Conservation (phyloP, 345 rosid species). For the Carallia pectinifolia region DNA sequence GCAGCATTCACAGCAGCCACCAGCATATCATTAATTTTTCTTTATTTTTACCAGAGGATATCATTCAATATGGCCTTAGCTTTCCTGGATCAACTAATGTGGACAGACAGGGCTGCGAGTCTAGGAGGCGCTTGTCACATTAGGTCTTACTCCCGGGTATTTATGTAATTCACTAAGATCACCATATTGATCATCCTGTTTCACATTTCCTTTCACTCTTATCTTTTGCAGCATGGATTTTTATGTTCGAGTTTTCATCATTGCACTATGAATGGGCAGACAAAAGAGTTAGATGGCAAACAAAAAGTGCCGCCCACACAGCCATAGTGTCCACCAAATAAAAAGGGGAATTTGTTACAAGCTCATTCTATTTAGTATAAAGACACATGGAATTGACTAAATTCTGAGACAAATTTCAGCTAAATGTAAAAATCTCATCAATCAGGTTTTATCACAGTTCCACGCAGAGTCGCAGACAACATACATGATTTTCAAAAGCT, state of each 20-base stretch:
- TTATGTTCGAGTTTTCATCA: neutral
- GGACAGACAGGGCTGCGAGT: neutral
- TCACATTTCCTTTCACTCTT: neutral
- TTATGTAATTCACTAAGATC: neutral
- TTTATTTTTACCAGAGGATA: neutral
- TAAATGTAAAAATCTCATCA: neutral
- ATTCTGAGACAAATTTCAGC: neutral
- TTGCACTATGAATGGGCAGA: neutral
- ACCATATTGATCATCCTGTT: neutral
- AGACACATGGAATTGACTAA: neutral
- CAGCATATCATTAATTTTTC: too few relatives aligned
- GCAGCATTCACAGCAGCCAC: too few relatives aligned
- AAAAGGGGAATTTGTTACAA: neutral
- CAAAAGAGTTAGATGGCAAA: neutral
- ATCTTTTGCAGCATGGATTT: neutral
- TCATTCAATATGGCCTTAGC: neutral
- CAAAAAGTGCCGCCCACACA: slow-evolving; percentile 9
- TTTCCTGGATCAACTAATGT: neutral
- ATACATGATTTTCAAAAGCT: neutral
- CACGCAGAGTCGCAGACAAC: neutral
- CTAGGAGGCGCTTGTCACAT: neutral
- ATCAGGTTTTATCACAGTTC: neutral
- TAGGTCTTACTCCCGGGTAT: neutral
- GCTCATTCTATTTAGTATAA: neutral
- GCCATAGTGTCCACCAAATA: neutral